Base-by-base conservation (phyloP, 2,329 filamentous ascomycete species). In the Pseudogymnoascus sp. region DNA sequence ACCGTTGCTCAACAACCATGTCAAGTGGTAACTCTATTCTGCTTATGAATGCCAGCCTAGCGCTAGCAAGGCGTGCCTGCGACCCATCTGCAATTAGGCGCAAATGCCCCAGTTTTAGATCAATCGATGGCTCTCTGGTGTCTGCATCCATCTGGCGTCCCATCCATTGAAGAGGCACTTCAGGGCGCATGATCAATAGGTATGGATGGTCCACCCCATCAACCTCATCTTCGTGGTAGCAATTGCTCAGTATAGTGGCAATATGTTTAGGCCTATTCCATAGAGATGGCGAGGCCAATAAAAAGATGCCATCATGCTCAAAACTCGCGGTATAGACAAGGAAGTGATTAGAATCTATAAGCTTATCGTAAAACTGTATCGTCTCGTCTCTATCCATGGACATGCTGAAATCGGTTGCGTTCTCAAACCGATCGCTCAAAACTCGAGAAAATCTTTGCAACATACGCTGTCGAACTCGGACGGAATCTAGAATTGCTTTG, bases 381-480 rank as follows among this genome's bases (percentile, higher is more conserved):
- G 84, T 83, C 33, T 90, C 86, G 7, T 83, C 81, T 4, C 77
- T 71, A 49, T 83, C 79, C 62, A 92, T 83, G 37, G 89, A 87
- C 71, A 97, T 89, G 74, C 90, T 96, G 75, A 95, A 96, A 74
- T 99, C 95, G 8, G 92, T 96, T 4, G 91, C 90, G 71, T 99
- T 97, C 74, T 99, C 95, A 71, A 99, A 99, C 63, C 93, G 87
- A 72, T 96, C 90, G 69, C 90, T 93, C 62, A 99, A 77, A 73
- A 96, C 91, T 67, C 92, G 86, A 16, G 91, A 95, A 76, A 97
- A 97, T 64, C 95, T 90, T 73, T 97, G 96, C 66, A 99, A 81
- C 84, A 97, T 97, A 75, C 95, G 85, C 76, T 99, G 95, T 21
- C 95, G 87, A 63, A 97, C 93, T 70, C 95, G 91, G 21, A 97